Evolutionary conservation across 2,329 filamentous ascomycete species (phyloP), one percentile per base, ranked within the genome.

Genomic region (Monilinia fructigena): DNA sequence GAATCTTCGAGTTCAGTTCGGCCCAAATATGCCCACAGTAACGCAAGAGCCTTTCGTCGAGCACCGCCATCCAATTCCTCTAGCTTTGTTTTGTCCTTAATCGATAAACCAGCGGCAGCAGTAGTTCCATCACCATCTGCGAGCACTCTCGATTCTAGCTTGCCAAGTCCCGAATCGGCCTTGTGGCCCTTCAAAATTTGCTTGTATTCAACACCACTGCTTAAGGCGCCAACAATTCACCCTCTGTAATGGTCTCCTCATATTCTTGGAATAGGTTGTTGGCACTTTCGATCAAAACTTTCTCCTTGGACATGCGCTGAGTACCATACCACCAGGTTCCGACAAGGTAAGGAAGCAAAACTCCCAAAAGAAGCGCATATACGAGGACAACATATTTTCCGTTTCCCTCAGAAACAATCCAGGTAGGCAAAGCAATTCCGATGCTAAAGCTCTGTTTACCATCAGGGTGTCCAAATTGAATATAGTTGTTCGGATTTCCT

Each of bases 261-360:
- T 96, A 99, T 75, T 97, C 92, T 73, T 89, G 89, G 85, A 99
- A 98, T 67, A 99, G 85, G 71, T 92, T 93, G 78, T 96, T 96
- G 72, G 96, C 93, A 78, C 91, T 97, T 76, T 95, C 92, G 76
- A 97, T 89, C 65, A 97, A 83, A 35, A 98, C 90, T 72, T 92
- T 92, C 79, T 99, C 96, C 80, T 94, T 96, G 48, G 95, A 98
- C 79, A 91, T 87, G 74, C 89, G 87, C 78, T 97, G 94, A 45
- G 92, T 96, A 68, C 96, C 95, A 77, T 99, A 99, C 95, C 95
- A 99, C 95, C 95, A 99, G 67, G 90, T 93, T 58, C 95, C 95
- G 66, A 99, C 94, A 58, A 95, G 82, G 77, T 96, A 99, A 3
- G 95, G 95, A 63, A 99, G 82, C 68, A 97, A 81, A 69, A 98